Base-by-base conservation (phyloP, 2,329 filamentous ascomycete genomes). In the Canariomyces notabilis region DNA sequence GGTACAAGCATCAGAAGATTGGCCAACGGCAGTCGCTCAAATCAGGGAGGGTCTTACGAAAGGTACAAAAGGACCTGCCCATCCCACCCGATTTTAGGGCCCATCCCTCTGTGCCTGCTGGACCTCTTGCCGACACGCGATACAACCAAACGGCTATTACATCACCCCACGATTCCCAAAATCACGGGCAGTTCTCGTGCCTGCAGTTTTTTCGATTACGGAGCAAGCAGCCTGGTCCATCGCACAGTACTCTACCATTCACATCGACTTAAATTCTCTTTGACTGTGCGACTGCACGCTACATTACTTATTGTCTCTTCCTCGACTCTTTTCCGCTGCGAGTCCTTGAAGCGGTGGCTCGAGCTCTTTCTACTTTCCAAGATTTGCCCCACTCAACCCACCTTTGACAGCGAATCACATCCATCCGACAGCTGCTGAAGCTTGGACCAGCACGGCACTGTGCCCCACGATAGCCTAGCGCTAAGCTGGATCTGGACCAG, bases 41-140 rank as follows among this genome's bases (percentile, higher is more conserved):
- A 37, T 22, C 49, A n/a, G n/a, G 37, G 38, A 35, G 43, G 42
- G 41, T 44, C 16, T 31, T 23, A 35, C 20, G 37, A 36, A 42
- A 64, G 60, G 61, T 65, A 65, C 63, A 65, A 64, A 65, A 65
- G 56, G 61, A 53, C 51, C 53, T 49, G 55, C 55, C 56, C 60
- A 57, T 60, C 63, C 62, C 59, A 58, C 57, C 53, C 54, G 45
- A 56, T 43, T 51, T 51, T 52, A 45, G 51, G 57, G 50, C 51
- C 48, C 44, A 45, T 54, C 50, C 53, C 45, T 49, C 53, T 52
- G 46, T 40, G 31, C 41, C 44, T 31, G 48, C 37, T 34, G 26
- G 21, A 34, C 33, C 26, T 14, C 33, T 37, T 33, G 32, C 37
- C 45, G 42, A 43, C 34, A 23, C 34, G 43, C 29, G 26, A 29